Evolutionary conservation across 108 stramenopile species (phyloP).

Genomic region (Skeletonema menzelii): DNA sequence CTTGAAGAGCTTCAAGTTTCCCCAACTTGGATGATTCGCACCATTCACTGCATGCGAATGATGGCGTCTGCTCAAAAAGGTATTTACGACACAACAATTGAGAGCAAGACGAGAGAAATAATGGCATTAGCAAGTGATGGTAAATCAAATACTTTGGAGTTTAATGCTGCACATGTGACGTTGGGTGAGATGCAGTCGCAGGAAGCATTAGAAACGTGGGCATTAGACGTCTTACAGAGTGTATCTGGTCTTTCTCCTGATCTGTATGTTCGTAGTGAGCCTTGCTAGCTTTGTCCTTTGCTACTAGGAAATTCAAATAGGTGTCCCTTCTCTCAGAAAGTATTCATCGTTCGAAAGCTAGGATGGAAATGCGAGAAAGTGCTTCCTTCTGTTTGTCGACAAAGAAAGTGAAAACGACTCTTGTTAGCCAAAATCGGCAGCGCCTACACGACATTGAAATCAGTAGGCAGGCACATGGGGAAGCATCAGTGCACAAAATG

Average conservation of each 20-base stretch:
- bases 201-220: slow-evolving; percentile 16
- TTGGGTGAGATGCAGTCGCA: slow-evolving; percentile 11
- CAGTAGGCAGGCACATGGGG: not conserved
- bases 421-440: too few species aligned
- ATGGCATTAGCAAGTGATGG: not conserved
- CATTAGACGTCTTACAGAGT: slow-evolving; percentile 6
- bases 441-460: not conserved
- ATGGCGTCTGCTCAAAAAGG: not conserved
- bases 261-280: slow-evolving; percentile 1
- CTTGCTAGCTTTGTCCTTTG: too few species aligned
- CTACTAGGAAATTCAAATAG: too few species aligned
- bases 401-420: too few species aligned
- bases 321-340: too few species aligned
- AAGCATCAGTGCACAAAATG: too few species aligned
- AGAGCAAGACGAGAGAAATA: not conserved
- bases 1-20: slow-evolving; percentile 14
- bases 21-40: slow-evolving; percentile 7
- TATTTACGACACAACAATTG: not conserved
- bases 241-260: not conserved
- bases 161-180: slow-evolving; percentile 3
- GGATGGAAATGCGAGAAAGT: too few species aligned
- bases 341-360: too few species aligned
- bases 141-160: slow-evolving; percentile 2
- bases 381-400: too few species aligned
- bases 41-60: slow-evolving; percentile 10